phyloP scores from a whole-genome alignment of 2,329 filamentous ascomycete genomes.

The Ophiostoma tasmaniense region DNA sequence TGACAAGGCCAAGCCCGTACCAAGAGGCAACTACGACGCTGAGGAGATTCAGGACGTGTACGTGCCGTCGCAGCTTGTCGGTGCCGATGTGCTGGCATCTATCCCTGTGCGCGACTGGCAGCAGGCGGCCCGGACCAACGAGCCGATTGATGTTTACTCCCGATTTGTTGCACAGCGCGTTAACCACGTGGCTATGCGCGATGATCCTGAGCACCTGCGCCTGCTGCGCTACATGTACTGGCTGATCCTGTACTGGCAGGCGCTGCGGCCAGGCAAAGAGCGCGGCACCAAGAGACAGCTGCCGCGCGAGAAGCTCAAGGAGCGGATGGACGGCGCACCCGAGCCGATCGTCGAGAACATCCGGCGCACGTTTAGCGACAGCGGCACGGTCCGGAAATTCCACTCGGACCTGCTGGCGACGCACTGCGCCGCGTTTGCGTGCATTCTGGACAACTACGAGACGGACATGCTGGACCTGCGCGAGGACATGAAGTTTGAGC shows the following conservation, averaged over 20 bases:
- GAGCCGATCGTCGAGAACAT: conserved; percentile 58
- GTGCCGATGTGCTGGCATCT: conserved; percentile 55
- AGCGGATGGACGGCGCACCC: conserved; percentile 48
- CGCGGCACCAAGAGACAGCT: conserved; percentile 46
- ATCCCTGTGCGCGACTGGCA: conserved; percentile 69
- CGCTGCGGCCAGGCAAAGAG: conserved; percentile 38
- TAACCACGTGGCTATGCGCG: conserved; percentile 43
- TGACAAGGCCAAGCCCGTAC: conserved; percentile 64
- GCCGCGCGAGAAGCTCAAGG: conserved; percentile 52
- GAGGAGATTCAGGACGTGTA: conserved; percentile 65
- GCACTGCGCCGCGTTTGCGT: conserved; percentile 61
- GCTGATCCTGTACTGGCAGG: conserved; percentile 45
- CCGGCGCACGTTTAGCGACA: conserved; percentile 59
- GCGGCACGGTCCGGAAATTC: conserved; percentile 58
- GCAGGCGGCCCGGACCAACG: conserved; percentile 51
- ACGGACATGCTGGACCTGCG: conserved; percentile 62
- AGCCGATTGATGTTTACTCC: conserved; percentile 49
- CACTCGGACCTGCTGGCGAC: conserved; percentile 64
- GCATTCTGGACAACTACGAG: conserved; percentile 65
- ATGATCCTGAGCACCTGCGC: conserved; percentile 46
- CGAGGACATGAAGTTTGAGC: conserved; percentile 63
- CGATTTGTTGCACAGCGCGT: conserved; percentile 59
- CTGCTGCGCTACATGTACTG: conserved; percentile 53
- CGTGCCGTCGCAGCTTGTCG: conserved; percentile 56
- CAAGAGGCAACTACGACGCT: conserved; percentile 59